Evolutionary conservation across 208 protist species (phyloP), one percentile per base, ranked within the genome.

Genomic region (Crithidia sp.): DNA sequence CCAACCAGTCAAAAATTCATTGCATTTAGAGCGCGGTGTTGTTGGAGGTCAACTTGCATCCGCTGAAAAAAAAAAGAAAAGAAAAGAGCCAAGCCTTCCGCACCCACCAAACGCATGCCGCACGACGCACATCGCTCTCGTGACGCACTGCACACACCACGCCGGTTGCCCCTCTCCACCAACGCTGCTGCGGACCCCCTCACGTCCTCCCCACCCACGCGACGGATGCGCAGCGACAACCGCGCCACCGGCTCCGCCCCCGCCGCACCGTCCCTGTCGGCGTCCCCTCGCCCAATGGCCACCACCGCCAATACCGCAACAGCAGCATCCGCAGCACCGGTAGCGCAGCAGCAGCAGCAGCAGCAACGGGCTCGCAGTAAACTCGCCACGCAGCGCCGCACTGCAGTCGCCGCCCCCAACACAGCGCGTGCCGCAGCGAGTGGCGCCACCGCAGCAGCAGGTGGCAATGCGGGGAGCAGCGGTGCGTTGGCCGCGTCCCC

Each of bases 281-380:
- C 49, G 7, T 17, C 61, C 9, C 49, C 67, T 0, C 19, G 39
- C 13, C 17, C 39, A 4, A 77, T 50, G 44, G 14, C 14, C 36
- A 66, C 12, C 2, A 53, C 41, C 3, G 44, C 61, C 8, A 19
- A 52, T 3, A 60, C 45, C 45, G 61, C 28, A 7, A 17, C 14
- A 14, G 19, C 45, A 10, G 12, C 41, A 50, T 9, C 9, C 45
- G 9, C 45, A 49, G 0, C 45, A 14, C 45, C 45, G 45, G 45
- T 1, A 28, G 28, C 28, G 28, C 28, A 28, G 28, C 28, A 28
- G 28, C 28, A 28, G 28, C 28, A 17, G 7, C 0, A 16, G 40
- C 71, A 69, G 57, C 47, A 37, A 3, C 60, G 64, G 14, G 55
- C 52, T 6, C 76, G 64, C 39, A 76, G 57, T 12, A 67, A 55